Evolutionary conservation across 1,139 yeast genomes (phyloP), one percentile per base, ranked within the genome.

Genomic region (Saccharomyces hybrid): DNA sequence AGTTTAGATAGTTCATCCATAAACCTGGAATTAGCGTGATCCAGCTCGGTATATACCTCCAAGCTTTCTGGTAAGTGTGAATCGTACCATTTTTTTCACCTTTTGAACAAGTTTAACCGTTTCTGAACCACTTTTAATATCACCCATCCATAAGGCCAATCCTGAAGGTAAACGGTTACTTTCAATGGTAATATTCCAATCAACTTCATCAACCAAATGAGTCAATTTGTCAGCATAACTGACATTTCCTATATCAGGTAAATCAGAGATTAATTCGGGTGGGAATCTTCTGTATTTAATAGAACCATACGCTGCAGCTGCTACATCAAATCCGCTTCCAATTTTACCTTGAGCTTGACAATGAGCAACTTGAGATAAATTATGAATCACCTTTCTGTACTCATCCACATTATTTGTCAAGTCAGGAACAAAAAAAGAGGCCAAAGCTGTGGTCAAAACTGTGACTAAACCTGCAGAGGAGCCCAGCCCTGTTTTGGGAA

Each of bases 281-380:
- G 73, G 72, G 65, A 93, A 93, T 58, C 99, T 75, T 44, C 80
- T 77, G 69, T 93, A 93, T 4, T 83, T 78, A 50, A 91, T 86
- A 0, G 97, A 87, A 2, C 99, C 99, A 70, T 79, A 93, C 0
- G 88, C 85, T 0, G 99, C 99, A 8, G 98, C 85, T 0, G 96
- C 98, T 47, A 95, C 95, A 67, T 93, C 99, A 69, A 93, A 93
- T 0, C 99, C 99, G 2, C 97, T 88, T 0, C 99, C 99, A 27
- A 93, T 84, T 69, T 95, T 95, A 48, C 88, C 88, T 69, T 93
- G 99, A 1, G 99, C 98, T 55, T 81, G 79, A 69, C 97, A 91
- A 69, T 93, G 99, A 1, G 96, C 87, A 12, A 88, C 75, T 67
- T 93, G 99, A 0, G 97, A 82, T 32, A 89, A 72, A 63, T 89